Evolutionary conservation across 2,329 filamentous ascomycete species (phyloP).

Genomic region (Talaromyces sp.): DNA sequence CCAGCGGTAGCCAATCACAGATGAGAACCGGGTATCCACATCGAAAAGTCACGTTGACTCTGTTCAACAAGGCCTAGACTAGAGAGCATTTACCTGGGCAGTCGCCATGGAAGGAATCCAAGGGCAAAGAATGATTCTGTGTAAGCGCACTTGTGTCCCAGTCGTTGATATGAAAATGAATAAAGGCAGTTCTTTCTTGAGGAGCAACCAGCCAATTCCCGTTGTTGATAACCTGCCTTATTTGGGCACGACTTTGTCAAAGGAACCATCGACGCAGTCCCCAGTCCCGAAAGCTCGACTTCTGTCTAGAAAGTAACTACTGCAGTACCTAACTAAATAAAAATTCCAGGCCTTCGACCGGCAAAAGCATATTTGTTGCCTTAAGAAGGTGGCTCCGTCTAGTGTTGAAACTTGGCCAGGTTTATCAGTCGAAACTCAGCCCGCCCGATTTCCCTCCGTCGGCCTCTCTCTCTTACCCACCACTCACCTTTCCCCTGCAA

Average conservation of each 20-base stretch:
- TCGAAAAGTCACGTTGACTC: background rate
- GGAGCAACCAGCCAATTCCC: background rate
- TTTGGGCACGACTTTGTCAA: background rate
- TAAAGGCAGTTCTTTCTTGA: too few relatives aligned
- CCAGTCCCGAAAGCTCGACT: background rate
- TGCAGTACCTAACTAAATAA: too few relatives aligned
- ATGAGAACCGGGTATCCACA: background rate
- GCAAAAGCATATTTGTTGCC: background rate
- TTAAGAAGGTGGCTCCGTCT: slow-evolving; percentile 7
- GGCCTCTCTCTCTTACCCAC: slow-evolving; percentile 18
- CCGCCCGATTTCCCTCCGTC: background rate
- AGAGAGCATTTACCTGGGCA: background rate
- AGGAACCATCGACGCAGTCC: background rate
- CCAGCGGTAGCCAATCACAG: slow-evolving; percentile 6
- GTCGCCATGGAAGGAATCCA: background rate
- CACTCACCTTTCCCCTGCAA: slow-evolving; percentile 8
- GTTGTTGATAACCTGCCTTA: background rate
- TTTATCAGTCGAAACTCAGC: background rate
- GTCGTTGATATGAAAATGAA: background rate
- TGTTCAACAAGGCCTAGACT: background rate
- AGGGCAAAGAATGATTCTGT: background rate
- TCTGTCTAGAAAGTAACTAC: background rate
- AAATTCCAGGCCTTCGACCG: background rate
- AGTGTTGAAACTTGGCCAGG: background rate
- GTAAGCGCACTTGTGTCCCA: background rate